Evolutionary conservation across 2,329 filamentous ascomycete genomes (phyloP), one percentile per base, ranked within the genome.

Genomic region (Byssoonygena ceratinophila): DNA sequence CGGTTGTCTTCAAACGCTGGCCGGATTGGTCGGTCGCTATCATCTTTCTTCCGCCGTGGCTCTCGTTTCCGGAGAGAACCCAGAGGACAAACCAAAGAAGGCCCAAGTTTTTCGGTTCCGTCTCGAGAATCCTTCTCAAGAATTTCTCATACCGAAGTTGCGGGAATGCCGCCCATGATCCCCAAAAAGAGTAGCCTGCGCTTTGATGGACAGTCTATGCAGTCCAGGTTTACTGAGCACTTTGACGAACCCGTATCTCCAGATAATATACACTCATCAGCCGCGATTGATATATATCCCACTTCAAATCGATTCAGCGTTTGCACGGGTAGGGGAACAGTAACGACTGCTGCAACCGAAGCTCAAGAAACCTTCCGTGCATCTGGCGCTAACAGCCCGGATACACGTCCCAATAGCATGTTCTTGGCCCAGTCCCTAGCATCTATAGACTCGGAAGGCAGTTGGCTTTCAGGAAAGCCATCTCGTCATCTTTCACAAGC

Each of bases 371-470:
- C 56, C 41, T 61, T 55, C 31, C 69, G 46, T 58, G 76, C 68
- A 20, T 67, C 63, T 59, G 61, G 60, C 5, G 63, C 62, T 0
- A 66, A 67, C 34, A 66, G 63, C 77, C 4, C 81, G 74, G 16
- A 82, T 76, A 59, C 76, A 71, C 32, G 66, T 48, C 59, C 65
- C 48, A 61, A 78, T 57, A 73, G 71, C 41, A 65, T 69, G 18
- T 69, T 71, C 31, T 59, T 89, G 64, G 87, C 89, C 27, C 84
- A 90, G 66, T 97, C 91, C 0, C 76, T 97, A 16, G 92, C 89
- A 1, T 96, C 90, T 0, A 87, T 97, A 54, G 92, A 96, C 64
- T 96, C 90, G 0, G 92, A 98, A 71, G 92, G 80, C 3, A 96
- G 90, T 0, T 98, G 92, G 92, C 81, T 98, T 41, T 92, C 89